Evolutionary conservation across 768 basidiomycete genomes (phyloP), one percentile per base, ranked within the genome.

Genomic region (Pleurotus citrinopileatus): DNA sequence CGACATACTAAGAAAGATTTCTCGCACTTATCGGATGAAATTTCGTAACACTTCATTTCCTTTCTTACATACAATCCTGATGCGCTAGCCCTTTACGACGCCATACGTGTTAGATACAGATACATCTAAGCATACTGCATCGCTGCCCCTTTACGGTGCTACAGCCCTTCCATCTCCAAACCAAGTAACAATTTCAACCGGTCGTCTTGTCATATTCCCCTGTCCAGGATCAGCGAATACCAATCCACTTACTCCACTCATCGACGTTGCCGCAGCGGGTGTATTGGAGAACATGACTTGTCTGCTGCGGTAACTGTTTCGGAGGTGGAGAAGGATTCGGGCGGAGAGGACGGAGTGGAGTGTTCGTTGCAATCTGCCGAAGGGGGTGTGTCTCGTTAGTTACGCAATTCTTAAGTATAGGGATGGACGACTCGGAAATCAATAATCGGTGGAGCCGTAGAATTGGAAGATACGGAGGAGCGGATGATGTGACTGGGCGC

Each of bases 341-440:
- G 54, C 32, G 17, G 54, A 55, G 37, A 55, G 54, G n/a, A 55
- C 23, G 2, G 42, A 38, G 36, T 55, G 54, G 22, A 55, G 32
- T 4, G 45, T 46, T 20, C 43, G 43, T 55, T 55, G 54, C n/a
- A 55, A 32, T 25, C 54, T 55, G 44, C 9, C 9, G 34, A 22
- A 22, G 19, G n/a, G 36, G 1, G 20, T 9, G 47, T 7, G 17
- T 50, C 13, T 40, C 13, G 38, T 40, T 40, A 9, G n/a, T n/a
- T n/a, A n/a, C n/a, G n/a, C n/a, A n/a, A n/a, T n/a, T n/a, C n/a
- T n/a, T n/a, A n/a, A n/a, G n/a, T n/a, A n/a, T n/a, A n/a, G n/a
- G n/a, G n/a, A n/a, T n/a, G n/a, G n/a, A n/a, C n/a, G n/a, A n/a
- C n/a, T n/a, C n/a, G n/a, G n/a, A n/a, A n/a, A n/a, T n/a, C n/a